Evolutionary conservation across 345 rosid genomes (phyloP), one percentile per base, ranked within the genome.

Genomic region (Syzygium jambos): DNA sequence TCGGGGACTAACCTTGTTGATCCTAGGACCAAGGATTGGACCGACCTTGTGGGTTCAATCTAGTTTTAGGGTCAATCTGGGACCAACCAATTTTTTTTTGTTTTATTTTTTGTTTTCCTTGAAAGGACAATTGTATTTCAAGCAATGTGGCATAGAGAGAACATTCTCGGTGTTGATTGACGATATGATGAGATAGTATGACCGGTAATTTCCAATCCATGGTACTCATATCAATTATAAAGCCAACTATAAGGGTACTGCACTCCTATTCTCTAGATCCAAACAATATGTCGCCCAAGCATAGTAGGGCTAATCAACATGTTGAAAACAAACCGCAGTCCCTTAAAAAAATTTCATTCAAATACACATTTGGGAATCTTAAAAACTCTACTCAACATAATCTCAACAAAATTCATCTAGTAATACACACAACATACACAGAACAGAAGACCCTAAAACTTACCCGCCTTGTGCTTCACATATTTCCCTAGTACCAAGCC

Each of bases 131-230:
- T 12, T 2, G 0, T 61, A 61, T 34, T 61, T 34, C 34, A 61
- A n/a, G 34, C 34, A 61, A 61, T 17, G 13, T n/a, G 73, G 34
- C 19, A 61, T 9, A n/a, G 2, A 59, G 73, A 61, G 73, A 61
- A 61, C 17, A n/a, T n/a, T 13, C 73, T 61, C 34, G n/a, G 38
- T 13, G 19, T 61, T n/a, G 73, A 61, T 9, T 13, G 38, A n/a
- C 0, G 5, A 19, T 61, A n/a, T 0, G 73, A n/a, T 19, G 15
- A n/a, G 38, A 61, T 61, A n/a, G 73, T 13, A n/a, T 61, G 54
- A 52, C 3, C n/a, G 73, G 2, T 61, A 61, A 61, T 61, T 61
- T n/a, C 19, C 73, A 14, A 61, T 1, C 2, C 38, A 61, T 15
- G 73, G 38, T 15, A 13, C 38, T 61, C 38, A 0, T n/a, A 61